phyloP scores from a whole-genome alignment of 2,329 filamentous ascomycete genomes.

The Penicillium digitatum region DNA sequence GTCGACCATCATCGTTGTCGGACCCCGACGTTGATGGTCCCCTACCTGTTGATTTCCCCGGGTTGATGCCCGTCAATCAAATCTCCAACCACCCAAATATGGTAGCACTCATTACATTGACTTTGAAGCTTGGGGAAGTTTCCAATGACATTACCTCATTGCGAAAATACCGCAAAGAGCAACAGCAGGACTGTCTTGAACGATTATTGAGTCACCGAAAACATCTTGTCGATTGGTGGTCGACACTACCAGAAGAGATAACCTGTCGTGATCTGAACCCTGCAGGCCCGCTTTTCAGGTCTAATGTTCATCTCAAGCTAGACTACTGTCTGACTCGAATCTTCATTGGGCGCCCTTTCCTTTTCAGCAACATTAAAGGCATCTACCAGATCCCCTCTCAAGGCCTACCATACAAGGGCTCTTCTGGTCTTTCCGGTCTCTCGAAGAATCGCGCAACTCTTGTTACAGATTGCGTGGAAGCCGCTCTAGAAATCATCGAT shows the following conservation, averaged over 20 bases:
- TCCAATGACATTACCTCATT: conserved; percentile 42
- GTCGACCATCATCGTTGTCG: conserved; percentile 53
- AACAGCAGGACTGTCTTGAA: conserved; percentile 42
- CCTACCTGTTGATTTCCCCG: conserved; percentile 47
- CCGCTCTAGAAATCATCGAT: conserved; percentile 50
- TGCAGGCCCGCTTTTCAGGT: conserved; percentile 43
- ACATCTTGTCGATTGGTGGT: conserved; percentile 44
- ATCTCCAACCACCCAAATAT: conserved; percentile 47
- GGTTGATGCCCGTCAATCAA: conserved; percentile 42
- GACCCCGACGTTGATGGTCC: conserved; percentile 54
- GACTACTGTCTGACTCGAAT: conserved; percentile 54
- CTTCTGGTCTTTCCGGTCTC: conserved; percentile 31
- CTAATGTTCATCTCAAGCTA: conserved; percentile 51
- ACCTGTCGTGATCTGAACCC: conserved; percentile 43
- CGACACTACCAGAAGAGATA: conserved; percentile 36
- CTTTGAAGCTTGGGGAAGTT: conserved; percentile 39
- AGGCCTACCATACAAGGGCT: conserved; percentile 26
- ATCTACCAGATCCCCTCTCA: conserved; percentile 22
- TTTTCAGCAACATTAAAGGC: conserved; percentile 43
- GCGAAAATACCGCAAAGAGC: conserved; percentile 37
- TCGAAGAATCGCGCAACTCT: conserved; percentile 39
- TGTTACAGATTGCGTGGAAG: conserved; percentile 53
- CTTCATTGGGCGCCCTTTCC: conserved; percentile 53
- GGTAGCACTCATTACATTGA: conserved; percentile 47
- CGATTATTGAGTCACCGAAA: conserved; percentile 39